These are phyloP conservation scores for Parasarocladium wereldwijsianum DNA, from an alignment of 2,329 filamentous ascomycete genomes.

Conservation along the genomic window DNA sequence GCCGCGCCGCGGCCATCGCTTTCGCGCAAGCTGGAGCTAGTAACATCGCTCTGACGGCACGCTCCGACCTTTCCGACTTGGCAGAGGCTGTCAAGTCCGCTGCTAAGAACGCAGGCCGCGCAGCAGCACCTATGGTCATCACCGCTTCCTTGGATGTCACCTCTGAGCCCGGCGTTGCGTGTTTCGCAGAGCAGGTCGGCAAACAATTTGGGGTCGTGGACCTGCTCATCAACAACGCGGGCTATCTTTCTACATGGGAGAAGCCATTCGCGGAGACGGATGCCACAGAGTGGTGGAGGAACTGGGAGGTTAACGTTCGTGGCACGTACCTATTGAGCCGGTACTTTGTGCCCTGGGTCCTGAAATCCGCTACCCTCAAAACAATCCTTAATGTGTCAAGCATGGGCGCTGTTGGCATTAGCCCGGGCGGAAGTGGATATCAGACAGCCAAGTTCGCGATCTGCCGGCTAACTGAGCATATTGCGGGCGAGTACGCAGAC, in stretches of 20 bases:
- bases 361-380: background rate
- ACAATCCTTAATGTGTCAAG: constrained; percentile 1
- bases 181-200: constrained; percentile 11
- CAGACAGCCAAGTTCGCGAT: constrained; percentile 5
- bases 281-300: constrained; percentile 1
- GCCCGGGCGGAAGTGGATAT: constrained; percentile 2
- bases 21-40: constrained; percentile 45
- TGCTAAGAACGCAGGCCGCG: constrained; percentile 15
- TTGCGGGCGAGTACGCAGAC: background rate
- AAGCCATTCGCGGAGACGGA: background rate
- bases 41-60: constrained; percentile 35
- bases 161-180: constrained; percentile 6
- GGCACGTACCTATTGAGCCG: background rate
- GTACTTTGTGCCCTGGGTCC: constrained; percentile 3
- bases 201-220: constrained; percentile 6
- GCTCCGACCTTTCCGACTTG: constrained; percentile 23
- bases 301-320: constrained; percentile 5
- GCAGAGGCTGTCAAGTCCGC: constrained; percentile 17
- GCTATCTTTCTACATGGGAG: background rate
- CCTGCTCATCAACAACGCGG: constrained; percentile 5
- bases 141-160: constrained; percentile 19
- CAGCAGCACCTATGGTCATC: constrained; percentile 19
- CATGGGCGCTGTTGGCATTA: constrained; percentile 1
- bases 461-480: constrained; percentile 2
- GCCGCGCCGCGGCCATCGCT: constrained; percentile 39